Evolutionary conservation across 2,329 filamentous ascomycete species (phyloP), one percentile per base, ranked within the genome.

Genomic region (Pseudocercospora fuligena): DNA sequence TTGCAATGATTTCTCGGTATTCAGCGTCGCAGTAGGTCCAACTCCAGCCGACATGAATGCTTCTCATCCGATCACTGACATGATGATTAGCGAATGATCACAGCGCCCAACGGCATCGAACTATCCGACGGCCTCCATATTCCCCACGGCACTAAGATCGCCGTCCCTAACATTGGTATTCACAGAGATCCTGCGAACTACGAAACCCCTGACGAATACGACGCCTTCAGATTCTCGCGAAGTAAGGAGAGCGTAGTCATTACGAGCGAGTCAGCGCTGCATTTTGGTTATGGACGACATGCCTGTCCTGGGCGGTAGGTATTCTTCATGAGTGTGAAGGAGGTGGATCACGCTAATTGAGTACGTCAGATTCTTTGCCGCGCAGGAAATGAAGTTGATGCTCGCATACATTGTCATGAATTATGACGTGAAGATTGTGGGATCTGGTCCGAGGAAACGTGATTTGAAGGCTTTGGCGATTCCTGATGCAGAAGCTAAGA

Each of bases 341-440:
- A 16, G 5, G 12, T 16, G 4, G 33, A 16, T 16, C 1, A 14
- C 16, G 33, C 12, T 36, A 16, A 36, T 16, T 14, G 12, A 2
- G 9, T 46, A 46, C 11, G 6, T 8, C 2, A 56, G 51, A 8
- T 56, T 56, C 14, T 82, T 83, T 66, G 82, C 82, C 9, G 75
- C 75, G 25, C 78, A 81, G 66, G 80, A 83, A 76, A 80, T 83
- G 73, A 83, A 83, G 73, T 73, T 82, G 69, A 78, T 82, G 9
- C 68, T 83, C 19, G 78, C 79, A 1, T 71, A 79, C 54, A 73
- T 80, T 0, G 66, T 83, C 47, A 78, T 83, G 0, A 78, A 76
- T 27, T 82, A 82, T 68, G 80, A 83, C 36, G 63, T 71, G 9
- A 63, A 57, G 33, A 36, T 69, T 6, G 54, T 60, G 14, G 67